A percentile compares a stretch with the other conserved stretches of the same genome.
Evolutionary conservation across 2,329 filamentous ascomycete genomes (phyloP).

Genomic region (Rhytidhysteron rufulum): DNA sequence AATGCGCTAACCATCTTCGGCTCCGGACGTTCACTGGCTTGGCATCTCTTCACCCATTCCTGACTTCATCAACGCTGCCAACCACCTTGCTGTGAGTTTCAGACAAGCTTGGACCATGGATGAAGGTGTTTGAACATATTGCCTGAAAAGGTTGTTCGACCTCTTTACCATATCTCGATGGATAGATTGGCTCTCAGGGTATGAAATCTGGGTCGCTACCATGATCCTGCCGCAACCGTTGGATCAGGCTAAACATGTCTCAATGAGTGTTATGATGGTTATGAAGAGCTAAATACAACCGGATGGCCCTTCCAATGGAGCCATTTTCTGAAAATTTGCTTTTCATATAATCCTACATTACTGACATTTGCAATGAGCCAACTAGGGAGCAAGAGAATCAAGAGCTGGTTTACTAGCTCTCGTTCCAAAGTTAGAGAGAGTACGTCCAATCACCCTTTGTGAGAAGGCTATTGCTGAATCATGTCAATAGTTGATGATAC

Average conservation of each 20-base stretch:
- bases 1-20: background rate
- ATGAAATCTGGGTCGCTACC: conserved; percentile 12
- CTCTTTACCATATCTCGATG: conserved; percentile 10
- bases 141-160: conserved; percentile 9
- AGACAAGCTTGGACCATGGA: conserved; percentile 15
- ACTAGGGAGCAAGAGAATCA: conserved; percentile 11
- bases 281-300: conserved; percentile 11
- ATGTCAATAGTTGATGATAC: conserved; percentile 7
- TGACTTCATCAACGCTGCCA: background rate
- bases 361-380: background rate
- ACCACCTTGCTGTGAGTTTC: background rate
- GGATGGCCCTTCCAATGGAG: conserved; percentile 6
- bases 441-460: conserved; percentile 5
- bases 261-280: conserved; percentile 5
- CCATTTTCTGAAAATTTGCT: background rate
- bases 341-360: too few species aligned
- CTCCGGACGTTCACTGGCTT: background rate
- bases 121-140: conserved; percentile 5
- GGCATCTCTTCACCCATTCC: background rate
- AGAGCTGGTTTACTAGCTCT: conserved; percentile 18
- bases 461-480: conserved; percentile 4
- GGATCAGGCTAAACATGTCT: conserved; percentile 22
- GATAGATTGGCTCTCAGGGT: conserved; percentile 8
- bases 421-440: conserved; percentile 16
- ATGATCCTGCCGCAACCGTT: conserved; percentile 10